Evolutionary conservation across 2,329 filamentous ascomycete genomes (phyloP).

Genomic region (Alternaria alternata): DNA sequence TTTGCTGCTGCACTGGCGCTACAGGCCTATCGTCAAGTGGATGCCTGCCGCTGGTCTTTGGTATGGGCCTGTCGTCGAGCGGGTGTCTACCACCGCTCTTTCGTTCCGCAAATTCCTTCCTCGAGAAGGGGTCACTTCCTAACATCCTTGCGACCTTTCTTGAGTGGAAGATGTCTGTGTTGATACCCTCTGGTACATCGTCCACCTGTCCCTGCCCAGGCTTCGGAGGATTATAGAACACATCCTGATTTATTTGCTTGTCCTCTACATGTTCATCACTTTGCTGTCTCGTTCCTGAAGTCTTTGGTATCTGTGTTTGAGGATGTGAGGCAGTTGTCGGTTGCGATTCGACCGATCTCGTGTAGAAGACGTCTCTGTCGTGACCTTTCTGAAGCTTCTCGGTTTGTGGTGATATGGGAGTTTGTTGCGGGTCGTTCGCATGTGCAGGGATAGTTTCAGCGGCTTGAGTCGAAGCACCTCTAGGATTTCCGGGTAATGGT

Average conservation of each 20-base stretch:
- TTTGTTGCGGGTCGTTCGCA: conserved; percentile 56
- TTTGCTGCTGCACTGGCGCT: conserved; percentile 13
- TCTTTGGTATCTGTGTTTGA: conserved; percentile 63
- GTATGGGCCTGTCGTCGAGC: conserved; percentile 17
- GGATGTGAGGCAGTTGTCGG: conserved; percentile 63
- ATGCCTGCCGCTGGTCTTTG: conserved; percentile 11
- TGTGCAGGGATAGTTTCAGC: conserved; percentile 63
- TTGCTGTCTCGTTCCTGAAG: conserved; percentile 57
- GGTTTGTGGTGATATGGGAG: conserved; percentile 27
- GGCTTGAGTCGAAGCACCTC: conserved; percentile 52
- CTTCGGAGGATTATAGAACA: conserved; percentile 50
- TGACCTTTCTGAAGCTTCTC: conserved; percentile 48
- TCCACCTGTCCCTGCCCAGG: conserved; percentile 44
- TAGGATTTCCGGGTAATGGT: conserved; percentile 44
- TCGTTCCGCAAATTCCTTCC: conserved; percentile 46
- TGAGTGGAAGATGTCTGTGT: conserved; percentile 69
- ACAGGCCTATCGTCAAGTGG: conserved; percentile 22
- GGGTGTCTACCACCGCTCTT: conserved; percentile 31
- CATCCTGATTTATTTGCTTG: conserved; percentile 62
- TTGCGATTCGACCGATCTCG: conserved; percentile 57
- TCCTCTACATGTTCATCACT: conserved; percentile 53
- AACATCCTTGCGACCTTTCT: conserved; percentile 65
- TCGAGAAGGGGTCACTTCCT: conserved; percentile 53
- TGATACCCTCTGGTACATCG: conserved; percentile 64
- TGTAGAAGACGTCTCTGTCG: conserved; percentile 66